Base-by-base conservation (phyloP, 495 filamentous ascomycete species). In the Annulohypoxylon stygium region DNA sequence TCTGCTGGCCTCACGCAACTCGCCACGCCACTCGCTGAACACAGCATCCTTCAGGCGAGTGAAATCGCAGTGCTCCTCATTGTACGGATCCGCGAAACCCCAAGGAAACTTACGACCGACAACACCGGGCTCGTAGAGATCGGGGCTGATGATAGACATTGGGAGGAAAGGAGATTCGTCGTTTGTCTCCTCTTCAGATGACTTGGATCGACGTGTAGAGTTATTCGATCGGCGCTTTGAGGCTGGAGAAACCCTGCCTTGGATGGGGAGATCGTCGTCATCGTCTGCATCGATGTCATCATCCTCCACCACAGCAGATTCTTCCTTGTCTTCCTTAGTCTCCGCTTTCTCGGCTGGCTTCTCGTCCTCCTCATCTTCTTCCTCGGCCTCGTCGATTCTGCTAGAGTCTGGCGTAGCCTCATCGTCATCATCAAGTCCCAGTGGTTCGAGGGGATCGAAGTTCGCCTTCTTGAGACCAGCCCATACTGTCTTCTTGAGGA, bases 41-140 rank as follows among this genome's bases (percentile, higher is more conserved):
- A 98, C 93, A 5, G 90, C 89, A 20, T 98, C 94, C 83, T 94
- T 95, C 68, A 99, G 84, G 64, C 90, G 89, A n/a, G 92, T 84
- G 81, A 98, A 97, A 80, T 99, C 95, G 82, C 97, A 99, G 83
- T 99, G 96, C 73, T 92, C 89, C 36, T 90, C 84, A 75, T 98
- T 88, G 83, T 94, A 93, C 0, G 96, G 96, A 75, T 97, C 93
- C 10, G 96, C 96, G 76, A 97, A 95, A 18, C 96, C 96, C 96
- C 96, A 99, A 4, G 97, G 93, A 76, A 98, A 99, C 53, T 89
- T 90, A 59, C 96, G 90, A 16, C 95, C 96, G 60, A 95, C 81
- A 45, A 90, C 85, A 18, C 86, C 88, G 45, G 93, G 88, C 74
- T 96, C 94, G 82, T 97, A 95, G 34, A 90, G 88, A 76, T 99